These are phyloP conservation scores for Flaveria brownii DNA, from an alignment of 129 eudicot species.

Conservation along the genomic window DNA sequence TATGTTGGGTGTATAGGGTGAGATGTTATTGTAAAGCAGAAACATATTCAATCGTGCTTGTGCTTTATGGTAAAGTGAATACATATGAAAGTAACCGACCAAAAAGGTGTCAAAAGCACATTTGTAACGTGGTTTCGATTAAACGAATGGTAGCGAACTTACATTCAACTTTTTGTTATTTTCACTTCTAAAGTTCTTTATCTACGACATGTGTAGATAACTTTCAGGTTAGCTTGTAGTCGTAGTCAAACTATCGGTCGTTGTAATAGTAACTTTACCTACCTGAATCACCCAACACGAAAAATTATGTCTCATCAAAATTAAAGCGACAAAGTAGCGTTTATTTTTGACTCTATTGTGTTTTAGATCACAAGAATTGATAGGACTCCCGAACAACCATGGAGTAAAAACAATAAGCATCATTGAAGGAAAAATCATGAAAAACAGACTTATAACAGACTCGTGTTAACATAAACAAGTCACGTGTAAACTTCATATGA, in stretches of 20 bases:
- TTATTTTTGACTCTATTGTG: not conserved
- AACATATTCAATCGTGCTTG: not conserved
- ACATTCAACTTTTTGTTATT: conserved; percentile 5
- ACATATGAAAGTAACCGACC: conserved; percentile 29
- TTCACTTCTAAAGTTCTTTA: conserved; percentile 14
- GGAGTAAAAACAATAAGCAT: not conserved
- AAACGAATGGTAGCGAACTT: not conserved
- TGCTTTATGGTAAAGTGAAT: conserved; percentile 11
- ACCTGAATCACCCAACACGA: conserved; percentile 11
- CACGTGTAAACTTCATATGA: not conserved
- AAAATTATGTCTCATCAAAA: not conserved
- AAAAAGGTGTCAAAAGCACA: conserved; percentile 15
- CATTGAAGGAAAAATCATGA: not conserved
- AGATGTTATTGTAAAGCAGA: conserved; percentile 20
- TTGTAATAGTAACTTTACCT: conserved; percentile 8
- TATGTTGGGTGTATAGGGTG: not conserved
- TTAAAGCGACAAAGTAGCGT: not conserved
- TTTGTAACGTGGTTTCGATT: conserved; percentile 1
- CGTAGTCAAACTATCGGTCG: not conserved
- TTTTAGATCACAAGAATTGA: no score
- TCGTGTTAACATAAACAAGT: not conserved
- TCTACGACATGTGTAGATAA: not conserved
- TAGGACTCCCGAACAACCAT: not conserved
- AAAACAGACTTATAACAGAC: not conserved
- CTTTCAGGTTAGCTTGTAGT: conserved; percentile 7